phyloP scores from a whole-genome alignment of 768 basidiomycete genomes.

The Boletellus sp. region DNA sequence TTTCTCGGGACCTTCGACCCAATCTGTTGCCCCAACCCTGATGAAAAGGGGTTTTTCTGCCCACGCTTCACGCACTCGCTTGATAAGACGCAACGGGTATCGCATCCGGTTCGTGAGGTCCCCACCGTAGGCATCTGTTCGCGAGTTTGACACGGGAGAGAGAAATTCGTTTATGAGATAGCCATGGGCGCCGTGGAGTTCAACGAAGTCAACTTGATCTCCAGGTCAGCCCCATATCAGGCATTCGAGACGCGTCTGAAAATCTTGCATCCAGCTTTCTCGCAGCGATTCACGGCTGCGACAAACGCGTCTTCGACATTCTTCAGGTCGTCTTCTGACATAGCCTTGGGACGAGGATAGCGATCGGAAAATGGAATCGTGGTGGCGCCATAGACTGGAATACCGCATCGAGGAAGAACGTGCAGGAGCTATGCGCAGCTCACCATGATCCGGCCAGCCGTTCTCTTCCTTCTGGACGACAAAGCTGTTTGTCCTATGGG shows the following conservation, averaged over 20 bases:
- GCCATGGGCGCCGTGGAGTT: constrained; percentile 71
- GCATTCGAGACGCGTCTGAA: neutral
- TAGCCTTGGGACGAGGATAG: constrained; percentile 55
- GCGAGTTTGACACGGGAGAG: constrained; percentile 71
- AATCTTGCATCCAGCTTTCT: constrained; percentile 57
- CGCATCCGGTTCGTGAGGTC: constrained; percentile 70
- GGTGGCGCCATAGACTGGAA: constrained; percentile 60
- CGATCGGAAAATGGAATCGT: constrained; percentile 49
- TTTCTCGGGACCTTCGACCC: constrained; percentile 56
- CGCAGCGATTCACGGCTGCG: constrained; percentile 49
- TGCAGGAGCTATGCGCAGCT: constrained; percentile 2
- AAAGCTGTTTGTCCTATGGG: constrained; percentile 27
- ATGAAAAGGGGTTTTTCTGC: constrained; percentile 66
- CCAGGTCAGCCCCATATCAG: constrained; percentile 7
- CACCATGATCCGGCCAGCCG: constrained; percentile 70
- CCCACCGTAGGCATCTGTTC: constrained; percentile 72
- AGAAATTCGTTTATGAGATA: constrained; percentile 60
- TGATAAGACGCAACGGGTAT: constrained; percentile 56
- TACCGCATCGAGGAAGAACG: neutral
- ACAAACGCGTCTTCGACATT: constrained; percentile 59
- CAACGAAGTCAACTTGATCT: constrained; percentile 61
- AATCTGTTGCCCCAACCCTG: constrained; percentile 64
- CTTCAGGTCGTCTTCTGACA: constrained; percentile 53
- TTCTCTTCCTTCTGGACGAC: constrained; percentile 47
- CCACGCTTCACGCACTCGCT: constrained; percentile 55